Conservation (phyloP, 495 filamentous ascomycete species). For the Thozetella sp. region DNA sequence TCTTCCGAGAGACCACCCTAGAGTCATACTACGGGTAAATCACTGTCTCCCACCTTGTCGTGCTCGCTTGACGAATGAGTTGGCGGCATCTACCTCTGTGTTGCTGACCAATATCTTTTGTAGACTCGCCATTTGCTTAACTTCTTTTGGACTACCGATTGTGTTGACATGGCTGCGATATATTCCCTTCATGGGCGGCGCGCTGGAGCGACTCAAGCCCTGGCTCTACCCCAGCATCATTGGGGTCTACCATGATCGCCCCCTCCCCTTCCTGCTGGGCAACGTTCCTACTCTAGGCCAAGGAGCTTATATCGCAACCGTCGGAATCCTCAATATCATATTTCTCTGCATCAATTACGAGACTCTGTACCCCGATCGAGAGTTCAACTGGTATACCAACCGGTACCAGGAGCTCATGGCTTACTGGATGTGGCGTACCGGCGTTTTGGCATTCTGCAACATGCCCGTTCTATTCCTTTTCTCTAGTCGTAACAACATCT, state of each 20-base stretch:
- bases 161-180: no score
- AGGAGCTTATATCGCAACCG: conserved; percentile 32
- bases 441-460: conserved; percentile 24
- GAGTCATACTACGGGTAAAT: no score
- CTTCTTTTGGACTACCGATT: no score
- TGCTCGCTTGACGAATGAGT: no score
- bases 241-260: conserved; percentile 20
- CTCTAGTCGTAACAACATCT: conserved; percentile 38
- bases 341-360: conserved; percentile 28
- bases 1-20: no score
- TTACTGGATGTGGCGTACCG: conserved; percentile 38
- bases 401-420: conserved; percentile 27
- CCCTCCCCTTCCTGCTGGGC: conserved; percentile 24
- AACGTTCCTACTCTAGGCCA: conserved; percentile 38
- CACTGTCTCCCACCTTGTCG: no score
- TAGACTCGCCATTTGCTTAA: no score
- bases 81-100: no score
- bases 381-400: conserved; percentile 24
- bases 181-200: no score
- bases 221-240: conserved; percentile 29
- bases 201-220: no score
- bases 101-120: no score
- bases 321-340: conserved; percentile 40
- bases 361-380: conserved; percentile 10
- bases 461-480: conserved; percentile 35